Conservation (phyloP, 2,329 filamentous ascomycete genomes). For the Cercospora janseana region DNA sequence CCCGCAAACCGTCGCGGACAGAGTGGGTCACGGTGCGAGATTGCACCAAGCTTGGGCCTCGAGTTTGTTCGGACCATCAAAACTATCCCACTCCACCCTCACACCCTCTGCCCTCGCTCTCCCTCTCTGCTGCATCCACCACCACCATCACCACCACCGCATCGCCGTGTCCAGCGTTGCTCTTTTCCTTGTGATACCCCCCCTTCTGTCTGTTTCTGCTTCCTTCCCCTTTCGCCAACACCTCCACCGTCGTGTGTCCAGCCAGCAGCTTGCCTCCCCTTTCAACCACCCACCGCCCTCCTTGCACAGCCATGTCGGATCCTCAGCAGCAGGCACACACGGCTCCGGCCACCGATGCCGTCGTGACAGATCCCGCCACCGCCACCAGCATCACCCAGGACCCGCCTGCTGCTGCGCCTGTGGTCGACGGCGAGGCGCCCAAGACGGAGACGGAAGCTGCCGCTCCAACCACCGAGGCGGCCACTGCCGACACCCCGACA, state of each 20-base stretch:
- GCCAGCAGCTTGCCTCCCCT: not conserved
- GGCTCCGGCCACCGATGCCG: conserved; percentile 21
- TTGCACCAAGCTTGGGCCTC: not conserved
- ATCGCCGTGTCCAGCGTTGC: not conserved
- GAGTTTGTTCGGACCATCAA: not conserved
- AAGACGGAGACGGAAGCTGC: conserved; percentile 33
- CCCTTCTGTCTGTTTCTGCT: not conserved
- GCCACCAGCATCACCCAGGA: conserved; percentile 40
- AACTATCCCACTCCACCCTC: not conserved
- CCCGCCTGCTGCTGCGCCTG: conserved; percentile 40
- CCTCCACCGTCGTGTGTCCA: not conserved
- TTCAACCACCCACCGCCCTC: not conserved
- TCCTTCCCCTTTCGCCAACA: not conserved
- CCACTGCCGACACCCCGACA: conserved; percentile 45
- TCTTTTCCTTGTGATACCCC: not conserved
- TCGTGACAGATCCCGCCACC: conserved; percentile 32
- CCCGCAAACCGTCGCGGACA: no score
- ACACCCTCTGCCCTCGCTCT: not conserved
- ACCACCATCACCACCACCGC: no score
- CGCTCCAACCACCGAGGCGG: conserved; percentile 33
- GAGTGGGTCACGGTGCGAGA: no score
- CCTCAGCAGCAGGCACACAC: conserved; percentile 24
- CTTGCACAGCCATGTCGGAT: conserved; percentile 30
- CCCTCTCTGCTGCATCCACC: not conserved
- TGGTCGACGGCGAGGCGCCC: conserved; percentile 43